These are phyloP conservation scores for Hypsizygus marmoreus DNA, from an alignment of 768 basidiomycete species.

Conservation along the genomic window DNA sequence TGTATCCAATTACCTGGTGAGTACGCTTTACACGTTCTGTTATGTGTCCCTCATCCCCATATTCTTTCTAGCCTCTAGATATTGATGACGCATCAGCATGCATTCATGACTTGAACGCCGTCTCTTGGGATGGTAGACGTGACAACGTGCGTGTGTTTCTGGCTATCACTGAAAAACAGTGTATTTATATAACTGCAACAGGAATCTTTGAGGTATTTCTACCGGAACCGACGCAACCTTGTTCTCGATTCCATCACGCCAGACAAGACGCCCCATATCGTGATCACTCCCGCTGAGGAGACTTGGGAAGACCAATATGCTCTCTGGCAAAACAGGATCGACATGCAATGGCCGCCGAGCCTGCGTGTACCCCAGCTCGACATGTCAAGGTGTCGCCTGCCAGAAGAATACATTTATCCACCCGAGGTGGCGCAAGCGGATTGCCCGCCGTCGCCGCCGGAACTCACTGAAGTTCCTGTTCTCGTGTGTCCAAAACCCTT, in stretches of 20 bases:
- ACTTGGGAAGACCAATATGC: conserved; percentile 33
- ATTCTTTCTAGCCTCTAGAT: conserved; percentile 7
- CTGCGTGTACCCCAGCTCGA: conserved; percentile 37
- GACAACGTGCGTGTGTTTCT: conserved; percentile 14
- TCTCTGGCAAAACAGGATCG: conserved; percentile 37
- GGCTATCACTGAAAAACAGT: neutral
- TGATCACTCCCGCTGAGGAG: conserved; percentile 50
- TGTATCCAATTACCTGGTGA: conserved; percentile 4
- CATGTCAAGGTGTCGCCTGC: conserved; percentile 10
- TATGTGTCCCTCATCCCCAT: neutral
- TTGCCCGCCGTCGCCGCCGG: neutral
- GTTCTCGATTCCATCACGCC: conserved; percentile 47
- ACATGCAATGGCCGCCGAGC: conserved; percentile 33
- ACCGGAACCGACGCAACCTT: conserved; percentile 32
- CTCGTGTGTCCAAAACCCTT: conserved; percentile 3
- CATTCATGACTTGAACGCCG: neutral
- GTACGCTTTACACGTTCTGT: neutral
- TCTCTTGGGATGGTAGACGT: conserved; percentile 13
- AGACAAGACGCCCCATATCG: conserved; percentile 48
- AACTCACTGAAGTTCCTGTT: conserved; percentile 5
- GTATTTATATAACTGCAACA: conserved; percentile 12
- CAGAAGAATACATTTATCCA: conserved; percentile 2
- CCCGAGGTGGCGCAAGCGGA: neutral
- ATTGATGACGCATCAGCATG: neutral
- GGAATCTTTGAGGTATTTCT: conserved; percentile 29